Evolutionary conservation across 805 yeast genomes (phyloP).

Genomic region (Candida oleophila): DNA sequence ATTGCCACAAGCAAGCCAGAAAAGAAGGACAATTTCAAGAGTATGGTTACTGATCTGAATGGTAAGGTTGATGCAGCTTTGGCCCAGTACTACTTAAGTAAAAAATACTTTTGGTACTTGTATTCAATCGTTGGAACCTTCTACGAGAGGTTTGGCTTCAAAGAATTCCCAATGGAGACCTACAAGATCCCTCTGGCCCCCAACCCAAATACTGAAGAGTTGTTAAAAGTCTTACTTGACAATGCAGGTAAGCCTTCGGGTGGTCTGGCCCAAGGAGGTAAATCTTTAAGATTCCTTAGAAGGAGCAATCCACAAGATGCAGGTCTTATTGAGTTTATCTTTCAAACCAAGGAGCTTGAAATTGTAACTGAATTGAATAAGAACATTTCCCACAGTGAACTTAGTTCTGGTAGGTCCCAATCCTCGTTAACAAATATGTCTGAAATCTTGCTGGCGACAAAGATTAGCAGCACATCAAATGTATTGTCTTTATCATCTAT

Average conservation of each 20-base stretch:
- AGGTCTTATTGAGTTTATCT: slow-evolving; percentile 28
- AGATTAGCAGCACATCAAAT: slow-evolving; percentile 17
- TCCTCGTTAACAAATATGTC: slow-evolving; percentile 32
- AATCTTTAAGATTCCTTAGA: slow-evolving; percentile 26
- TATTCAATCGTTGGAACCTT: slow-evolving; percentile 76
- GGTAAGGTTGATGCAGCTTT: slow-evolving; percentile 27
- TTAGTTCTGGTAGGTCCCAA: slow-evolving; percentile 30
- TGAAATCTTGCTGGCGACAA: slow-evolving; percentile 18
- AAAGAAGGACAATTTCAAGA: slow-evolving; percentile 28
- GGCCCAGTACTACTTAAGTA: slow-evolving; percentile 33
- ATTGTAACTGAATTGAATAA: slow-evolving; percentile 37
- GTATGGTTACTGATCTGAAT: slow-evolving; percentile 25
- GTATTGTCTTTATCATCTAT: slow-evolving; percentile 18
- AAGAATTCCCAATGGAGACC: slow-evolving; percentile 32
- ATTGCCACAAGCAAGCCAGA: slow-evolving; percentile 19
- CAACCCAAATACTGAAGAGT: slow-evolving; percentile 19
- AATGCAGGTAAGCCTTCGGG: not conserved
- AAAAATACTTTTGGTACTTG: slow-evolving; percentile 43
- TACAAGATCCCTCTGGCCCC: slow-evolving; percentile 27
- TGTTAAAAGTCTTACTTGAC: slow-evolving; percentile 11
- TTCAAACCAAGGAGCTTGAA: slow-evolving; percentile 34
- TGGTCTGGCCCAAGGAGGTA: slow-evolving; percentile 20
- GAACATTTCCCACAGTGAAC: slow-evolving; percentile 30
- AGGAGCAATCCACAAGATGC: slow-evolving; percentile 22
- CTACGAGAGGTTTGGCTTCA: slow-evolving; percentile 64